Evolutionary conservation across 495 filamentous ascomycete genomes (phyloP).

Genomic region (Aspergillus ostianus): DNA sequence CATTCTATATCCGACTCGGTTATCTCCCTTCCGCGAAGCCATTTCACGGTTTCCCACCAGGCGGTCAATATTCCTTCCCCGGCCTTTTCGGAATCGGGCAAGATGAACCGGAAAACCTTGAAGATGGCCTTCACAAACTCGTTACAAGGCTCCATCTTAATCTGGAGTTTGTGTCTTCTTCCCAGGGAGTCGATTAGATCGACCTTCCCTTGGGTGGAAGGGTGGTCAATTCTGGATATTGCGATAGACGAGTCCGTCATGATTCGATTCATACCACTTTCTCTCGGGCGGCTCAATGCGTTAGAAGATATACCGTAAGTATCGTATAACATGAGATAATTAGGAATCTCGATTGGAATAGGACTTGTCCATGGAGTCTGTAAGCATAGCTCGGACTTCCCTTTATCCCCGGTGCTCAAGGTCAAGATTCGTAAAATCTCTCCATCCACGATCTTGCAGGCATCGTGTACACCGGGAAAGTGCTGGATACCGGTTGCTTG

Average conservation of each 20-base stretch:
- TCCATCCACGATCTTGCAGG: conserved; percentile 70
- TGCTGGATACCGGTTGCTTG: conserved; percentile 43
- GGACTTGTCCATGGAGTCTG: conserved; percentile 73
- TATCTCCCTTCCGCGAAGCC: conserved; percentile 53
- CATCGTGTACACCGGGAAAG: conserved; percentile 63
- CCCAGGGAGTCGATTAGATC: conserved; percentile 62
- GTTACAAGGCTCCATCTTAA: conserved; percentile 64
- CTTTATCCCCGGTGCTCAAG: conserved; percentile 61
- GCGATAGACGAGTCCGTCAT: conserved; percentile 49
- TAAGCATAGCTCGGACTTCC: conserved; percentile 62
- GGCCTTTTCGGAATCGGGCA: conserved; percentile 53
- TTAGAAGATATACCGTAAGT: conserved; percentile 38
- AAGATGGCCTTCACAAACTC: conserved; percentile 58
- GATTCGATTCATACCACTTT: conserved; percentile 53
- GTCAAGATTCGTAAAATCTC: conserved; percentile 65
- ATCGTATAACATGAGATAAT: conserved; percentile 46
- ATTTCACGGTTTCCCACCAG: conserved; percentile 77
- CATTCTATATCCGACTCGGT: conserved; percentile 66
- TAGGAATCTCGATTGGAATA: conserved; percentile 54
- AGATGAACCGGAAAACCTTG: conserved; percentile 58
- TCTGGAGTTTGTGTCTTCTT: conserved; percentile 60
- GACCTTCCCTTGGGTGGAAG: conserved; percentile 53
- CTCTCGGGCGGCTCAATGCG: conserved; percentile 35
- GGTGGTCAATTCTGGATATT: conserved; percentile 42
- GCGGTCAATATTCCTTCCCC: conserved; percentile 64